These are phyloP conservation scores for Cicer chorassanicum DNA, from an alignment of 306 rosid genomes.

Conservation along the genomic window DNA sequence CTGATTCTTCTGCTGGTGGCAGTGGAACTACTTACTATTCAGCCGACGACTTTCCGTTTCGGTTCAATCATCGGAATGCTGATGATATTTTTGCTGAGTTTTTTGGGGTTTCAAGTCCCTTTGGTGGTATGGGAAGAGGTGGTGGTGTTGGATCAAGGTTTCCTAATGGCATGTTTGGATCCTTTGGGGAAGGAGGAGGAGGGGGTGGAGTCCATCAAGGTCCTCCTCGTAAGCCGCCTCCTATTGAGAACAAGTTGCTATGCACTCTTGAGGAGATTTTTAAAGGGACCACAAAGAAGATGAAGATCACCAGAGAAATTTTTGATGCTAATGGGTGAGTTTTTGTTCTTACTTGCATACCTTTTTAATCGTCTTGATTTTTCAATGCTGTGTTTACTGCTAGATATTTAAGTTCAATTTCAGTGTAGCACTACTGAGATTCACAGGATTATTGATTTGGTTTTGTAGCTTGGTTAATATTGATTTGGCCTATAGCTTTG, in stretches of 20 bases:
- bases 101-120: slow-evolving; percentile 57
- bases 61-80: slow-evolving; percentile 63
- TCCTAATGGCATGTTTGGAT: slow-evolving; percentile 53
- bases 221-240: slow-evolving; percentile 57
- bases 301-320: slow-evolving; percentile 64
- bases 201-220: slow-evolving; percentile 46
- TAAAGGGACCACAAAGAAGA: slow-evolving; percentile 60
- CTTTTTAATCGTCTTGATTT: too few species aligned
- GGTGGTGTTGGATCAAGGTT: slow-evolving; percentile 50
- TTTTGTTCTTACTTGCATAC: background rate
- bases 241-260: slow-evolving; percentile 58
- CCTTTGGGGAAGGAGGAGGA: slow-evolving; percentile 56
- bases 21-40: slow-evolving; percentile 56
- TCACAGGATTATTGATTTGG: slow-evolving; percentile 4
- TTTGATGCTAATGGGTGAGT: slow-evolving; percentile 57
- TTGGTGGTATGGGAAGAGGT: slow-evolving; percentile 57
- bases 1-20: slow-evolving; percentile 45
- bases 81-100: slow-evolving; percentile 68
- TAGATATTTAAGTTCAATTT: background rate
- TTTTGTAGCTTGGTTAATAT: background rate
- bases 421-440: background rate
- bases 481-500: background rate
- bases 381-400: slow-evolving; percentile 7
- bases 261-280: slow-evolving; percentile 65
- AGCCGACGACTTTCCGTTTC: slow-evolving; percentile 55